Base-by-base conservation (phyloP, 495 filamentous ascomycete genomes). In the Aspergillus bridgeri region DNA sequence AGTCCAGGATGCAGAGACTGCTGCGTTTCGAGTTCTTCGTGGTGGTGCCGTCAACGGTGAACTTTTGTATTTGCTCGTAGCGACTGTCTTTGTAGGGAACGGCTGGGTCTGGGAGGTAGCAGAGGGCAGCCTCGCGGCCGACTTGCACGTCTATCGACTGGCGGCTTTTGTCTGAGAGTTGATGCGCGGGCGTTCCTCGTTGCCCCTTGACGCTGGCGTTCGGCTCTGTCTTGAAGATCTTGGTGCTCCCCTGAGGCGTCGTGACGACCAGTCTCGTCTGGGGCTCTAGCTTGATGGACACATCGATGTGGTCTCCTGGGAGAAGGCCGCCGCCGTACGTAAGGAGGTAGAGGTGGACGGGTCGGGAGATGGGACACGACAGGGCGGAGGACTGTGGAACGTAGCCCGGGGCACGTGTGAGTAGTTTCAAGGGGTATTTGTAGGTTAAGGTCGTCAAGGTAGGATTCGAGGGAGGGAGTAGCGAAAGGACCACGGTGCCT, bases 251-350 rank as follows among this genome's bases (percentile, higher is more conserved):
- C 76, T 98, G 94, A 17, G 76, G 76, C 0, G 94, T 98, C 42
- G 92, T 89, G 19, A 97, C 83, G 44, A 88, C 86, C 42, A 98
- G 81, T 57, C 86, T 86, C 0, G 90, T 86, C 5, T 69, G 65
- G 0, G 79, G 63, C 19, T 84, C 83, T 21, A 96, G 75, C 3
- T 81, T 79, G 49, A 97, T 74, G 20, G 70, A 72, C 51, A 98
- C 86, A 59, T 86, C 75, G 63, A 97, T 87, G 57, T 81, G 74
- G 71, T 98, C 94, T 27, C 90, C 89, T 5, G 87, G 88, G 17
- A 98, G 88, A 15, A 98, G 84, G 3, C 94, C 94, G 46, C 94
- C 94, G 56, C 94, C 94, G 65, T 98, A 98, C 46, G 91, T 95
- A 46, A 98, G 85, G 57, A 96, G 81, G 70, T 96, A 97, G 43